A percentile compares a stretch with the other conserved stretches of the same genome.
These are phyloP conservation scores for Chernovozyma sophiae-reginae DNA, from an alignment of 1,139 yeast genomes.

Conservation along the genomic window DNA sequence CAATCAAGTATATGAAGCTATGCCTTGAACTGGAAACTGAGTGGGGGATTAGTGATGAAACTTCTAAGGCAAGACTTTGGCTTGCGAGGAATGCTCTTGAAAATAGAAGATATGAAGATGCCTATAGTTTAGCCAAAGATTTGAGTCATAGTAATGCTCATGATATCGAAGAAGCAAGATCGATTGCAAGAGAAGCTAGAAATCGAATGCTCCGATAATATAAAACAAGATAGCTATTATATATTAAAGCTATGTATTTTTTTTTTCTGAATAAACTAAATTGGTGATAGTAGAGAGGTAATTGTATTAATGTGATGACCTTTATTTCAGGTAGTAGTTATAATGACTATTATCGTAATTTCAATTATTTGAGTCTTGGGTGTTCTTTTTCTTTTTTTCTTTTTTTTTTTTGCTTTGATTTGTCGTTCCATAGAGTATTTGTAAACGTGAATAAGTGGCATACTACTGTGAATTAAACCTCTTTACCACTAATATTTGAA, in stretches of 20 bases:
- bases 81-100: constrained; percentile 67
- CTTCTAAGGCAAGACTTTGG: constrained; percentile 84
- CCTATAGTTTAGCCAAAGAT: constrained; percentile 71
- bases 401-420: not conserved
- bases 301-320: not conserved
- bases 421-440: not conserved
- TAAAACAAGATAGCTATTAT: not conserved
- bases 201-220: constrained; percentile 28
- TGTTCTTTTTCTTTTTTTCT: not conserved
- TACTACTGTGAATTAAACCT: no score
- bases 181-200: constrained; percentile 72
- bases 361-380: no score
- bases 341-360: no score
- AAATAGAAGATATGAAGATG: constrained; percentile 56
- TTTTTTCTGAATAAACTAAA: no score
- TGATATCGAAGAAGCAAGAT: constrained; percentile 85
- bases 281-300: no score
- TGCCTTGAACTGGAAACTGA: constrained; percentile 67
- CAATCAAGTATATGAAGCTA: constrained; percentile 64
- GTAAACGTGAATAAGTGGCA: no score
- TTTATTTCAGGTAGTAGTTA: not conserved
- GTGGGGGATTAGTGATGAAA: constrained; percentile 72
- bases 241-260: no score
- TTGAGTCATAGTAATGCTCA: constrained; percentile 75
- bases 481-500: constrained; percentile 7